These are phyloP conservation scores for Nakazawaea anatomiae DNA, from an alignment of 805 yeast species.

Conservation along the genomic window DNA sequence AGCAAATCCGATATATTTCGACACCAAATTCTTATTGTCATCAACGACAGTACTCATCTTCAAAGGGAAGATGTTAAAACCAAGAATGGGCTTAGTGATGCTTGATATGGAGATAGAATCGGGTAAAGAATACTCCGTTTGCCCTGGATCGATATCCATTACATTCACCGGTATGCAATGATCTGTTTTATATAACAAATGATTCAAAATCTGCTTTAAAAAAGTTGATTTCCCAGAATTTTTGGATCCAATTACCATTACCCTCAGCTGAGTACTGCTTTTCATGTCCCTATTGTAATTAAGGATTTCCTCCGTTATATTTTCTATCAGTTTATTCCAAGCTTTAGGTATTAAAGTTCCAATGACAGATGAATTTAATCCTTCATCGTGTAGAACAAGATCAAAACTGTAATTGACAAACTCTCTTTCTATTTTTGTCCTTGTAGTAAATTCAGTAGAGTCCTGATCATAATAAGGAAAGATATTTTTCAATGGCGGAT, in stretches of 20 bases:
- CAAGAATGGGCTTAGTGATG: conserved; percentile 28
- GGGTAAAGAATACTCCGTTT: conserved; percentile 71
- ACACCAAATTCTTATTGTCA: conserved; percentile 17
- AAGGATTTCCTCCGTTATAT: conserved; percentile 12
- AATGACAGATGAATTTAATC: conserved; percentile 16
- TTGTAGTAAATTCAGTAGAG: conserved; percentile 9
- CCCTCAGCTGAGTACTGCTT: conserved; percentile 10
- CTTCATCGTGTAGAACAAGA: conserved; percentile 23
- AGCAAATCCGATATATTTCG: conserved; percentile 52
- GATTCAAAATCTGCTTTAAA: conserved; percentile 47
- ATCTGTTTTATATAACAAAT: conserved; percentile 24
- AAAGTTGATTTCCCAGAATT: conserved; percentile 82
- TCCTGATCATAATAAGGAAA: conserved; percentile 21
- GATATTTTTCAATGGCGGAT: conserved; percentile 39
- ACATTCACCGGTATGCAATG: conserved; percentile 32
- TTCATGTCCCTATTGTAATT: background rate
- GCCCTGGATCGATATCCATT: conserved; percentile 86
- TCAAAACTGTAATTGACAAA: conserved; percentile 33
- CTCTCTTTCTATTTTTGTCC: conserved; percentile 18
- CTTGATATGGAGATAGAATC: conserved; percentile 56
- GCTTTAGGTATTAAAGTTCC: conserved; percentile 20
- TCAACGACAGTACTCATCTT: conserved; percentile 9
- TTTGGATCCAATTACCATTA: conserved; percentile 57
- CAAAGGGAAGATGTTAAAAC: conserved; percentile 24
- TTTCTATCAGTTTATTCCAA: conserved; percentile 19